phyloP scores from a whole-genome alignment of 192 early-diverging fungal genomes.

The Paraglomus brasilianum region DNA sequence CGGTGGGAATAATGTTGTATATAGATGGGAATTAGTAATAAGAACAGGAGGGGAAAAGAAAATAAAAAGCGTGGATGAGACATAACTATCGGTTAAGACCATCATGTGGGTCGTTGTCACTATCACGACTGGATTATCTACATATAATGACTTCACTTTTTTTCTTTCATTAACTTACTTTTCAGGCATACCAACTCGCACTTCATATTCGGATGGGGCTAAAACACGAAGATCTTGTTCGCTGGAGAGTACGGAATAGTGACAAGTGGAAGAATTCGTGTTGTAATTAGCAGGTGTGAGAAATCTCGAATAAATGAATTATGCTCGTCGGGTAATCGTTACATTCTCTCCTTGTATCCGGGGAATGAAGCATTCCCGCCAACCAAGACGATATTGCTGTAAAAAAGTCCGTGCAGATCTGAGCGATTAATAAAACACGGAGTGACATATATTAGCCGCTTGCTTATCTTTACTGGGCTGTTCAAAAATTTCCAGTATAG shows the following conservation, averaged over 20 bases:
- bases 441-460: constrained; percentile 28
- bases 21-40: not conserved
- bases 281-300: no score
- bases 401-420: constrained; percentile 62
- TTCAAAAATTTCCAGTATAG: not conserved
- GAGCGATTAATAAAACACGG: constrained; percentile 17
- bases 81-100: not conserved
- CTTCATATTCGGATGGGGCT: constrained; percentile 54
- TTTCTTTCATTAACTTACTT: constrained; percentile 49
- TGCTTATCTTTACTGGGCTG: constrained; percentile 3
- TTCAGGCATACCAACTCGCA: constrained; percentile 52
- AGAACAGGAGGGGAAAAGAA: not conserved
- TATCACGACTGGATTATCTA: not conserved
- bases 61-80: not conserved
- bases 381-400: constrained; percentile 63
- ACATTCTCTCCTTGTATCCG: constrained; percentile 66
- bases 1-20: not conserved
- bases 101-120: not conserved
- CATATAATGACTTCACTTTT: not conserved
- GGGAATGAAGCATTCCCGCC: constrained; percentile 66
- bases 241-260: constrained; percentile 3
- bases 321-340: not conserved
- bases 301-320: no score
- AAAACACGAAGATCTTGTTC: constrained; percentile 55
- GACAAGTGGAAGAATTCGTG: no score